Conservation (phyloP, 495 filamentous ascomycete species). For the Cercophora newfieldiana region DNA sequence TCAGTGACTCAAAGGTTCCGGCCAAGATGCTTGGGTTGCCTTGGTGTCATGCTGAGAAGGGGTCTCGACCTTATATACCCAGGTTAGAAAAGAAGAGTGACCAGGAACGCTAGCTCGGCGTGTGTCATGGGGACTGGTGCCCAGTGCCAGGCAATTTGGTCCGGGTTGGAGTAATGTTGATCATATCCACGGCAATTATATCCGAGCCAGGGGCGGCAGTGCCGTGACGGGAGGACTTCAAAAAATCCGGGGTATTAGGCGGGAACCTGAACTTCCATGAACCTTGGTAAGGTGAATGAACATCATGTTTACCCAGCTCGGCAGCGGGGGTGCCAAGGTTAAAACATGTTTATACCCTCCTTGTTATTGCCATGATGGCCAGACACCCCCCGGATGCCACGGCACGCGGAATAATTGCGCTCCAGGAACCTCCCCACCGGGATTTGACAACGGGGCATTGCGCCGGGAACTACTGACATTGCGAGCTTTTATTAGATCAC, state of each 20-base stretch:
- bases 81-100: neutral
- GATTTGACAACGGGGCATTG: neutral
- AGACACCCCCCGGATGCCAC: neutral
- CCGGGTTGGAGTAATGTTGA: neutral
- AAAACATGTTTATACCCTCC: too few species aligned
- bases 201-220: neutral
- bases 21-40: constrained; percentile 2
- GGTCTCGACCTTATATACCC: neutral
- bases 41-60: neutral
- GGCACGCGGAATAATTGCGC: neutral
- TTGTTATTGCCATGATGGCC: neutral
- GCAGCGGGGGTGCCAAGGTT: neutral
- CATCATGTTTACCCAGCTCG: neutral
- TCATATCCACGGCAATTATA: neutral
- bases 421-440: neutral
- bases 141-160: neutral
- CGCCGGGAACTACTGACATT: neutral
- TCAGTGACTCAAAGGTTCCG: neutral
- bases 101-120: neutral
- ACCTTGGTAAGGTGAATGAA: neutral
- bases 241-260: neutral
- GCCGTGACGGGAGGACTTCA: neutral
- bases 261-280: neutral
- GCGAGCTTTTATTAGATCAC: neutral
- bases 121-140: neutral